phyloP scores from a whole-genome alignment of 768 basidiomycete genomes.

The Hebeloma cylindrosporum region DNA sequence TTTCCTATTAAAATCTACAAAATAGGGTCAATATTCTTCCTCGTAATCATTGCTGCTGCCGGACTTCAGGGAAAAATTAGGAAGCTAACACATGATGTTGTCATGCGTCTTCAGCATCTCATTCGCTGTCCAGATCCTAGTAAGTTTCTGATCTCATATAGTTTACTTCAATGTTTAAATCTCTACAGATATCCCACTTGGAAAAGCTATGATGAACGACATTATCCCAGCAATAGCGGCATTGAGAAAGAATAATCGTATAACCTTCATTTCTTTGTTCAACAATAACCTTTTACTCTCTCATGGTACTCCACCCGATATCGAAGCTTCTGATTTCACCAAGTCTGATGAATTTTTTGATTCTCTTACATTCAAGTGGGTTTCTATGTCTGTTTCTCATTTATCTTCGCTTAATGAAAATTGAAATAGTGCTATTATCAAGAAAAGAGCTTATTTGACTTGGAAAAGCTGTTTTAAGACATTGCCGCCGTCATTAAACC shows the following conservation, averaged over 20 bases:
- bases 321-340: not conserved
- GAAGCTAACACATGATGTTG: not conserved
- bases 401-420: too few species aligned
- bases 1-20: too few species aligned
- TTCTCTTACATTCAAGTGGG: constrained; percentile 3
- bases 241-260: not conserved
- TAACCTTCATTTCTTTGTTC: constrained; percentile 2
- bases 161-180: not conserved
- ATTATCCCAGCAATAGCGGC: not conserved
- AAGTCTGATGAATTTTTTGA: constrained; percentile 5
- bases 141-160: not conserved
- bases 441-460: too few species aligned
- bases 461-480: too few species aligned
- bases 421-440: too few species aligned
- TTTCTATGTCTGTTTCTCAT: too few species aligned
- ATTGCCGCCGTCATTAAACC: too few species aligned
- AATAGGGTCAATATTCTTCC: constrained; percentile 1
- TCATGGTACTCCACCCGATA: not conserved
- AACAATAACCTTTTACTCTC: not conserved
- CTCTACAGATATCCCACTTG: too few species aligned
- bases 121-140: not conserved
- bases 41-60: not conserved
- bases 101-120: not conserved
- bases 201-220: constrained; percentile 2
- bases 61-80: not conserved